Evolutionary conservation across 169 alveolate species (phyloP), one percentile per base, ranked within the genome.

Genomic region (Blepharisma undulans): DNA sequence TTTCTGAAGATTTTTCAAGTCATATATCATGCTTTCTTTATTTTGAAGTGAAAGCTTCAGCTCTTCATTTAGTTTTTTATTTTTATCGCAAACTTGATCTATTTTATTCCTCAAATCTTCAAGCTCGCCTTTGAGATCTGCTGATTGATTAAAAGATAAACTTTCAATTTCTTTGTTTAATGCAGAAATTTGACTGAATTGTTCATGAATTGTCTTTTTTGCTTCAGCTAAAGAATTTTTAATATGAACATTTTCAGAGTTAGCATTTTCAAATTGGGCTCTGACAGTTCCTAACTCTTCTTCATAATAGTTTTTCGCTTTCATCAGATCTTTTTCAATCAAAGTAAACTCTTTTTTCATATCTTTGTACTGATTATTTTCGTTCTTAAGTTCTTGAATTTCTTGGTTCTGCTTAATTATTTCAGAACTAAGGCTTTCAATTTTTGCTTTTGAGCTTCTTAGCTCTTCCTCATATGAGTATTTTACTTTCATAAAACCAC

Each of bases 1-100:
- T n/a, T 86, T 33, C 32, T 87, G 80, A 21, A 76, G 71, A 27
- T 59, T 81, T 36, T 87, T 87, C 25, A 92, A 88, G 12, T 92
- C 92, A 25, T 86, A 77, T 22, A 78, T 77, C 89, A 87, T 91
- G 16, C 80, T 82, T 36, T 33, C 60, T 10, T 66, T 25, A 7
- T 36, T 66, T 27, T 92, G 84, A 16, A 88, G 34, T 21, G 89
- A 48, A 4, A 48, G 7, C 60, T 82, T 30, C 2, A 82, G 30
- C 34, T 82, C 89, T 82, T 82, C 89, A 4, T 82, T 82, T 7
- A 60, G 76, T 59, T 36, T 59, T 22, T 34, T 72, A 14, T n/a
- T 21, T 59, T 59, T 22, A 4, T 82, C 34, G 14, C 36, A 16
- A n/a, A 82, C 33, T 34, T 48, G 22, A 7, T 19, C 25, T 21